Conservation (phyloP, 768 basidiomycete genomes). For the Rhizopogon salebrosus region DNA sequence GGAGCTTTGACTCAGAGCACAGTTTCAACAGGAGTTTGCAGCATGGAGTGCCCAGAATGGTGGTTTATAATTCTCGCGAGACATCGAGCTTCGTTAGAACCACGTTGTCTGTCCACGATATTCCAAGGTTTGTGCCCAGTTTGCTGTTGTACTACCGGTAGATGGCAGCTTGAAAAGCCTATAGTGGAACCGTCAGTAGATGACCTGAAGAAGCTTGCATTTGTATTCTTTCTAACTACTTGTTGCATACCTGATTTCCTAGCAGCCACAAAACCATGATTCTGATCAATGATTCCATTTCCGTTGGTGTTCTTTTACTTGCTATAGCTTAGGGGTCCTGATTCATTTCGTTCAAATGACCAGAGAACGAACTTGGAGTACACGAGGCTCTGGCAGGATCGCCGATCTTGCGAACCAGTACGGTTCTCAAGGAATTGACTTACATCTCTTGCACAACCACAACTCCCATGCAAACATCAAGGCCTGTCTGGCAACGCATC, state of each 20-base stretch:
- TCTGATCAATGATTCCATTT: conserved; percentile 26
- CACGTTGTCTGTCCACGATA: neutral
- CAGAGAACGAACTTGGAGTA: conserved; percentile 23
- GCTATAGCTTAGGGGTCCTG: neutral
- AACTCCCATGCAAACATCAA: conserved; percentile 11
- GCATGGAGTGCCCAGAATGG: conserved; percentile 2
- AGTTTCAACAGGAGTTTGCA: conserved; percentile 11
- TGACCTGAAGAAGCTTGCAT: conserved; percentile 1
- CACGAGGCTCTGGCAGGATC: conserved; percentile 28
- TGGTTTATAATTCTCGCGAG: conserved; percentile 3
- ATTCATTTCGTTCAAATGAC: conserved; percentile 16
- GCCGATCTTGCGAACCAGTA: conserved; percentile 22
- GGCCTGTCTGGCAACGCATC: neutral
- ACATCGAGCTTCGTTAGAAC: neutral
- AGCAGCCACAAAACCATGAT: conserved; percentile 27
- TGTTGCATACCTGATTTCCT: conserved; percentile 1
- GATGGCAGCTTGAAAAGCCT: too few relatives aligned
- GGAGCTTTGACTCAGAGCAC: conserved; percentile 20
- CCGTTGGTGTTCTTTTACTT: conserved; percentile 9
- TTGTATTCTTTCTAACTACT: neutral
- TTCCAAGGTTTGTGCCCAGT: conserved; percentile 8
- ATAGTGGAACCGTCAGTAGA: conserved; percentile 3
- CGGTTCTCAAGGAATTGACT: conserved; percentile 26
- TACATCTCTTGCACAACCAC: conserved; percentile 28
- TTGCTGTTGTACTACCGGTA: conserved; percentile 7